These are phyloP conservation scores for Leccinum uliginosum DNA, from an alignment of 768 basidiomycete genomes.

Conservation along the genomic window DNA sequence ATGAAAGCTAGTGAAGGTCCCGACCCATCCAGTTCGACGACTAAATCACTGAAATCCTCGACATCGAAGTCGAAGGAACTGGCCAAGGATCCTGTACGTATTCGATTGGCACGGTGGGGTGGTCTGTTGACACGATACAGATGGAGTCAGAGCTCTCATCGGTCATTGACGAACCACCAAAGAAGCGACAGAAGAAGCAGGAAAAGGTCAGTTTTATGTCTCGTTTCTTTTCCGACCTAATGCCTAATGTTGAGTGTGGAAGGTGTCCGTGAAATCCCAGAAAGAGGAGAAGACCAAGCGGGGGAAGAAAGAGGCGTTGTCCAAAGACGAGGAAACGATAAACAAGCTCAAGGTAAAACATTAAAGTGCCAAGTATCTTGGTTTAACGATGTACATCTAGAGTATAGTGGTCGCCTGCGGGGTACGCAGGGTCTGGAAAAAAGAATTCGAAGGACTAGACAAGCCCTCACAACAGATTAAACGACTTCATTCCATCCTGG, in stretches of 20 bases:
- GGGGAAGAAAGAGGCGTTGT: conserved; percentile 32
- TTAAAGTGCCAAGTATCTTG: neutral
- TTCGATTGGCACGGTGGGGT: neutral
- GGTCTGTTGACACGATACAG: conserved; percentile 8
- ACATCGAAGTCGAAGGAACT: conserved; percentile 6
- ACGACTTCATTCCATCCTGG: conserved; percentile 59
- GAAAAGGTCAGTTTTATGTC: conserved; percentile 27
- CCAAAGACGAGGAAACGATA: conserved; percentile 69
- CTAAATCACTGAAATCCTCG: conserved; percentile 3
- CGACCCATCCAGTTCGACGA: conserved; percentile 10
- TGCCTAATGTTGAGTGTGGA: neutral
- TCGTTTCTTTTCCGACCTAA: neutral
- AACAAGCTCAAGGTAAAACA: conserved; percentile 64
- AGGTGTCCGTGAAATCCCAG: conserved; percentile 23
- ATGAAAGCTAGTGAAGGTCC: conserved; percentile 5
- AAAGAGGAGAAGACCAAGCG: conserved; percentile 23
- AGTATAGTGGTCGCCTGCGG: conserved; percentile 71
- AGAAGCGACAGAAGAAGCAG: conserved; percentile 42
- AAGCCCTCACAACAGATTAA: conserved; percentile 58
- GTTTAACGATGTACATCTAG: conserved; percentile 32
- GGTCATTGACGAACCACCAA: conserved; percentile 52
- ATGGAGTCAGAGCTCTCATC: conserved; percentile 51
- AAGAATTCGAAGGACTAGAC: conserved; percentile 59
- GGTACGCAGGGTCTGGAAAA: conserved; percentile 72
- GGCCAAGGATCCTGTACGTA: conserved; percentile 20